These are phyloP conservation scores for Penicillium lividum DNA, from an alignment of 495 filamentous ascomycete species.

Conservation along the genomic window DNA sequence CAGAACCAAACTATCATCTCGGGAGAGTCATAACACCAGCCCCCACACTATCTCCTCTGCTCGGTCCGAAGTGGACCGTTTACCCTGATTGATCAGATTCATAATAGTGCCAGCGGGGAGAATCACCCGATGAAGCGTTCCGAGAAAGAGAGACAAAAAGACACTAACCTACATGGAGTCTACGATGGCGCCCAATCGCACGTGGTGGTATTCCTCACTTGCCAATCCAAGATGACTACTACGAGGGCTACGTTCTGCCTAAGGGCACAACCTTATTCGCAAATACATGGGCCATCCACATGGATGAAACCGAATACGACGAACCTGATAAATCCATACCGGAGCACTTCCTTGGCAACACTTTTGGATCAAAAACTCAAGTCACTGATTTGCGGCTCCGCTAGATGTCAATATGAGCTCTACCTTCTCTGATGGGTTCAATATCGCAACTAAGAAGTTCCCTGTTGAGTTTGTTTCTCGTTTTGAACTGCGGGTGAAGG, in stretches of 20 bases:
- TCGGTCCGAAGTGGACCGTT: too few species aligned
- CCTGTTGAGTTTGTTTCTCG: constrained; percentile 1
- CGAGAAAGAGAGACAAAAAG: background rate
- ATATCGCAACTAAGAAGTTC: background rate
- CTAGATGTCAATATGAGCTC: background rate
- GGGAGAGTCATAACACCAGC: too few species aligned
- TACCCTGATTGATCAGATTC: too few species aligned
- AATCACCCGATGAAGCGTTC: background rate
- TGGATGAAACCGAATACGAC: constrained; percentile 35
- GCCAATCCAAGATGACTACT: constrained; percentile 50
- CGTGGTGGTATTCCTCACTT: constrained; percentile 53
- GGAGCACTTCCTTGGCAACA: constrained; percentile 43
- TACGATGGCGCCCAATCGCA: constrained; percentile 37
- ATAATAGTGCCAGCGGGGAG: too few species aligned
- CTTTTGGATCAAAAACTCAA: background rate
- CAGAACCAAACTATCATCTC: too few species aligned
- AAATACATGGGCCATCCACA: constrained; percentile 46
- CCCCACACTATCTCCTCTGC: too few species aligned
- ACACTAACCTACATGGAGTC: background rate
- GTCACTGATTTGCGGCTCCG: background rate
- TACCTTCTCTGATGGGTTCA: background rate
- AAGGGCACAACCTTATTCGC: constrained; percentile 45
- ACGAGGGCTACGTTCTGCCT: constrained; percentile 52
- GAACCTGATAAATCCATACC: constrained; percentile 43
- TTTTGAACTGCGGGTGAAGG: background rate